Conservation (phyloP, 2,329 filamentous ascomycete genomes). For the Fusarium nanum region DNA sequence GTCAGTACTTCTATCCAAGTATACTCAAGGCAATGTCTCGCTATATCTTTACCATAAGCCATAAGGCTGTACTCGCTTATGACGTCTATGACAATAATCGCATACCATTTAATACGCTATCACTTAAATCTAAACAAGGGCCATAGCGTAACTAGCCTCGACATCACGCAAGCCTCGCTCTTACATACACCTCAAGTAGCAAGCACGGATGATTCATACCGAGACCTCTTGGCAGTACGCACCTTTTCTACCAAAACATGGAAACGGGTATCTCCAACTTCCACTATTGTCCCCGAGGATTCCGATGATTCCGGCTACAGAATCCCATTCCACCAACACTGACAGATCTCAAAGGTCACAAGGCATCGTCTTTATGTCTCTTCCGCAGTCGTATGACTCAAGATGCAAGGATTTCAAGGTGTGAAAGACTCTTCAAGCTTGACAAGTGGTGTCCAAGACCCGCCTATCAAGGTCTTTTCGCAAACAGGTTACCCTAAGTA, state of each 20-base stretch:
- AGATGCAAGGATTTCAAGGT: constrained; percentile 10
- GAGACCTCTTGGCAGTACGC: constrained; percentile 20
- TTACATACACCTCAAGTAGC: not conserved
- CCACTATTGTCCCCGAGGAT: constrained; percentile 19
- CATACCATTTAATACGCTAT: constrained; percentile 1
- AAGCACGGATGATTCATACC: constrained; percentile 2
- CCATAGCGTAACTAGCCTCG: not conserved
- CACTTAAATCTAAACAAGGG: constrained; percentile 5
- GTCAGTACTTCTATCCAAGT: not conserved
- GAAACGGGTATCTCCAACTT: not conserved
- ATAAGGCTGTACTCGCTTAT: constrained; percentile 22
- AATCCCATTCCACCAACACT: not conserved
- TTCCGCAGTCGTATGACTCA: constrained; percentile 12
- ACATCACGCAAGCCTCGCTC: not conserved
- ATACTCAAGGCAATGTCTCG: not conserved
- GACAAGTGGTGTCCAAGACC: not conserved
- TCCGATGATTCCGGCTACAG: constrained; percentile 23
- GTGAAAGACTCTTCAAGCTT: not conserved
- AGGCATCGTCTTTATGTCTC: not conserved
- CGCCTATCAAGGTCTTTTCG: not conserved
- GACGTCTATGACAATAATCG: constrained; percentile 14
- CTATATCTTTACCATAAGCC: not conserved
- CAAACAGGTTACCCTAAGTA: not conserved
- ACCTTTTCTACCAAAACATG: not conserved
- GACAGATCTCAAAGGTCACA: constrained; percentile 22